phyloP scores from a whole-genome alignment of 495 filamentous ascomycete species.

The Penicillium tannophilum region DNA sequence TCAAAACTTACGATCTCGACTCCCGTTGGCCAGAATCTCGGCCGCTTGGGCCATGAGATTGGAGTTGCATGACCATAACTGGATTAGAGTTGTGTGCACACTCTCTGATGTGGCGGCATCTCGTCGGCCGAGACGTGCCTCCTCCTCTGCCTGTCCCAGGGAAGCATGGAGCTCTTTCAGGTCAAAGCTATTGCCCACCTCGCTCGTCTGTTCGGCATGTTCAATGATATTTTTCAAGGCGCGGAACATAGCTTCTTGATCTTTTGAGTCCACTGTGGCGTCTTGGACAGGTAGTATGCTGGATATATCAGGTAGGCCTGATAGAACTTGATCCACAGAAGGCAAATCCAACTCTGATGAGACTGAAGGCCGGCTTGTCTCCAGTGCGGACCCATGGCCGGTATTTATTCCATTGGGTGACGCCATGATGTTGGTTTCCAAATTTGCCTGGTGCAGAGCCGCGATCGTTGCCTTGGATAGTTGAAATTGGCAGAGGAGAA shows the following conservation, averaged over 20 bases:
- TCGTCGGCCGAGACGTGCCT: constrained; percentile 22
- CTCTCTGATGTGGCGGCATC: constrained; percentile 27
- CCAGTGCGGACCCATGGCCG: not conserved
- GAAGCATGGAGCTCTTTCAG: constrained; percentile 30
- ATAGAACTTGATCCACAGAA: constrained; percentile 27
- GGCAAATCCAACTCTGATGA: constrained; percentile 27
- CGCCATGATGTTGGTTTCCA: constrained; percentile 2
- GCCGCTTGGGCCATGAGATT: constrained; percentile 52
- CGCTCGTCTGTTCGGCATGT: constrained; percentile 18
- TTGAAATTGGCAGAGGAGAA: constrained; percentile 5
- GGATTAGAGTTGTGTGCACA: constrained; percentile 30
- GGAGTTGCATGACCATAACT: constrained; percentile 42
- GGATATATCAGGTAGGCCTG: constrained; percentile 23
- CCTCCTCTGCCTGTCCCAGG: constrained; percentile 30
- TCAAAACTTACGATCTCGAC: constrained; percentile 63
- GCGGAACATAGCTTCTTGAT: constrained; percentile 35
- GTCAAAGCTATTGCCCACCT: constrained; percentile 22
- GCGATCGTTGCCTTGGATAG: constrained; percentile 9
- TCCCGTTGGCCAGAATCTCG: constrained; percentile 64
- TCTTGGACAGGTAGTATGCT: constrained; percentile 19
- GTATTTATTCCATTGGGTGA: not conserved
- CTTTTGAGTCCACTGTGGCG: constrained; percentile 19
- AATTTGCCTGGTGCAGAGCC: constrained; percentile 7
- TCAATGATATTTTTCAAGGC: constrained; percentile 29
- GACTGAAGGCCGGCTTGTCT: not conserved